phyloP scores from a whole-genome alignment of 163 green algal species.

The Chloromonas sp. region DNA sequence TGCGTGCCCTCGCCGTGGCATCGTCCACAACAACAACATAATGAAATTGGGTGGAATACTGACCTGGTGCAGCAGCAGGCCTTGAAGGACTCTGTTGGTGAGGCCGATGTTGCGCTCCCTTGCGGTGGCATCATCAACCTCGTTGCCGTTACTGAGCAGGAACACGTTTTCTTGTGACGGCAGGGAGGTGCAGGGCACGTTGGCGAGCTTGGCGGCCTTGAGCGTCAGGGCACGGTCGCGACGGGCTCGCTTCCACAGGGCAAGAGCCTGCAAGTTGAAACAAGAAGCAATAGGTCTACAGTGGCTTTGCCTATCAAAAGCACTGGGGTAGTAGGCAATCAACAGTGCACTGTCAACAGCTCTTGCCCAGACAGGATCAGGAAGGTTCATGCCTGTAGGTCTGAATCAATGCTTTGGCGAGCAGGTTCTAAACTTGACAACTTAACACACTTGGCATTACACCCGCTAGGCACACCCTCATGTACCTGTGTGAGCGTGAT shows the following conservation, averaged over 20 bases:
- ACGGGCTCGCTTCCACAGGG: slow-evolving; percentile 60
- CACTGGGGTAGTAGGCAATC: too few species aligned
- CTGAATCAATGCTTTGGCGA: too few species aligned
- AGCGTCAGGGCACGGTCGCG: slow-evolving; percentile 28
- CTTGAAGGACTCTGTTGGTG: slow-evolving; percentile 58
- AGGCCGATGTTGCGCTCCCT: slow-evolving; percentile 46
- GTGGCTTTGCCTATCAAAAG: too few species aligned
- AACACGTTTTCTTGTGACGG: slow-evolving; percentile 22
- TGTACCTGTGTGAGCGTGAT: slow-evolving; percentile 45
- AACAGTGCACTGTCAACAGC: too few species aligned
- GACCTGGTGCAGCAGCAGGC: slow-evolving; percentile 52
- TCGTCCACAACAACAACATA: not conserved
- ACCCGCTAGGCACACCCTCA: not conserved
- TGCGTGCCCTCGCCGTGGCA: slow-evolving; percentile 35
- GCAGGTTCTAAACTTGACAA: too few species aligned
- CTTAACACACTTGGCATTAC: not conserved
- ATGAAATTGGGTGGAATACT: not conserved
- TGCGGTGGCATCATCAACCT: slow-evolving; percentile 14
- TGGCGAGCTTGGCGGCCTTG: slow-evolving; percentile 45
- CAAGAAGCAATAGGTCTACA: too few species aligned
- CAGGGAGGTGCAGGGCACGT: slow-evolving; percentile 23
- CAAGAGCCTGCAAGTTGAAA: slow-evolving; percentile 34
- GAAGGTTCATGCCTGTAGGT: too few species aligned
- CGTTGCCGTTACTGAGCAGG: slow-evolving; percentile 38
- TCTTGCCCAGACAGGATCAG: too few species aligned